A percentile compares a stretch with the other conserved stretches of the same genome.
These are phyloP conservation scores for Gossypium herbaceum DNA, from an alignment of 345 rosid genomes.

Conservation along the genomic window DNA sequence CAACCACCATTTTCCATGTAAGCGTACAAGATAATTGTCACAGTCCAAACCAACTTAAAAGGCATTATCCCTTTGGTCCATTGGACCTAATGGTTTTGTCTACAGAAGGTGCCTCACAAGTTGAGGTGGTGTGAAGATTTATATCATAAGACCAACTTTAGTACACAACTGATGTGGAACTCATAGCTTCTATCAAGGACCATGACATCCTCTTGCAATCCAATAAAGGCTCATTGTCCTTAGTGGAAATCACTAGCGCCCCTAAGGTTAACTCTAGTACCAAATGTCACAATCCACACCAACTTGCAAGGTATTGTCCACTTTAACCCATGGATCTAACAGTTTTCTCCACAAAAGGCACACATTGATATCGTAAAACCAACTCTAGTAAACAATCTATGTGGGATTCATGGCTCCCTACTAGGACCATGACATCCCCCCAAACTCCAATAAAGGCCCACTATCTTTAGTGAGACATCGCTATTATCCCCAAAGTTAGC, in stretches of 20 bases:
- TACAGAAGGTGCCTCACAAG: background rate
- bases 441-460: background rate
- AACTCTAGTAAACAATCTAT: no score
- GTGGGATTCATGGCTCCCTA: background rate
- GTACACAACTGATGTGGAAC: background rate
- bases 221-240: no score
- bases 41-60: background rate
- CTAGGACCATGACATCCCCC: background rate
- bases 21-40: background rate
- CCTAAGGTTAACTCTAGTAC: background rate
- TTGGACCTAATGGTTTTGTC: background rate
- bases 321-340: no score
- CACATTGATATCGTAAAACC: background rate
- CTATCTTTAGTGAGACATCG: background rate
- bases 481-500: background rate
- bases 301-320: background rate
- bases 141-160: background rate
- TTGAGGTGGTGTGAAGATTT: background rate
- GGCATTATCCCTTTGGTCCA: background rate
- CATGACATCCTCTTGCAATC: background rate
- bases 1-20: conserved; percentile 2
- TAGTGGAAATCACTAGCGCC: background rate
- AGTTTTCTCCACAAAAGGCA: no score
- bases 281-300: background rate
- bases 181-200: background rate